Conservation (phyloP, 768 basidiomycete genomes). For the Mycena amicta region DNA sequence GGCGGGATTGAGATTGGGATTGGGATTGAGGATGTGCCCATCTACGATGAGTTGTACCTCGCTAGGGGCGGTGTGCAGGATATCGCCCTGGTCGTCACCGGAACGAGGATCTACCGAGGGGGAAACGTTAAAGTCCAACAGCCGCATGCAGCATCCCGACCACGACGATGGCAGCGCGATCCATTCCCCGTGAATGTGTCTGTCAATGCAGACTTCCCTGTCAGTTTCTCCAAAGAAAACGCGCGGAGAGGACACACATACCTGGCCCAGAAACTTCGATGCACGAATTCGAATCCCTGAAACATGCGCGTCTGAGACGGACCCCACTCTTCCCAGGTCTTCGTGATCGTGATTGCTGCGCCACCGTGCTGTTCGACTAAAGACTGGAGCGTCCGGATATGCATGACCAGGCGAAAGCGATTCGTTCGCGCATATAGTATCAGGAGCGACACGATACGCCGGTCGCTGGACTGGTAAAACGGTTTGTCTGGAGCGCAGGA, state of each 20-base stretch:
- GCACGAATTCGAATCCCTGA: not conserved
- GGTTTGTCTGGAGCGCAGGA: not conserved
- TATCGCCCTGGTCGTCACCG: not conserved
- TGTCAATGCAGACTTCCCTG: not conserved
- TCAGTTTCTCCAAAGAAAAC: not conserved
- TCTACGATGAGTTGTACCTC: not conserved
- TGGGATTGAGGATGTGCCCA: too few relatives aligned
- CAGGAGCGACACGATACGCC: not conserved
- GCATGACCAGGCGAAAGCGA: not conserved
- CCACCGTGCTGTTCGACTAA: not conserved
- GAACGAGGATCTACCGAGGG: not conserved
- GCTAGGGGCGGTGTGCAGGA: not conserved
- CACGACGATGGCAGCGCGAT: not conserved
- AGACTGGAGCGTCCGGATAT: not conserved
- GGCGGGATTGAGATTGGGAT: too few relatives aligned
- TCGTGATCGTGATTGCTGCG: not conserved
- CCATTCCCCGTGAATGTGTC: not conserved
- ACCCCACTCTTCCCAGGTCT: conserved; percentile 15
- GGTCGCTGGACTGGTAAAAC: not conserved
- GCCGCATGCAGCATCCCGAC: not conserved
- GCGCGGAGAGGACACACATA: not conserved
- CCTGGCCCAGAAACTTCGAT: not conserved
- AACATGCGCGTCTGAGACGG: conserved; percentile 2
- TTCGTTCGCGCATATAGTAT: not conserved
- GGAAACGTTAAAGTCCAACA: not conserved